phyloP scores from a whole-genome alignment of 2,329 filamentous ascomycete genomes.

The Blastomyces parvus region DNA sequence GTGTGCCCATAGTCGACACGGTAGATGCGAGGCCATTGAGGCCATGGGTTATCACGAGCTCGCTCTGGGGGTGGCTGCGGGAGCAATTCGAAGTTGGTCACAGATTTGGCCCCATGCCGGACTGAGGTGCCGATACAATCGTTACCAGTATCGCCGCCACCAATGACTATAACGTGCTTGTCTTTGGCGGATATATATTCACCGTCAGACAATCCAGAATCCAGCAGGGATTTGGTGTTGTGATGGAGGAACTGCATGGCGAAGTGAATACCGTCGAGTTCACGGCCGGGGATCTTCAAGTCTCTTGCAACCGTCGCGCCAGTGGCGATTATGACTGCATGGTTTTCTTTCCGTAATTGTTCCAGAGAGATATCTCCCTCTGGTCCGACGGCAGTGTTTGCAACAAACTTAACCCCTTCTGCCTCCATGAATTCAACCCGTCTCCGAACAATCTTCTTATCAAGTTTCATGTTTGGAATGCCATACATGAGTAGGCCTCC shows the following conservation, averaged over 20 bases:
- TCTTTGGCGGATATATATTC: constrained; percentile 89
- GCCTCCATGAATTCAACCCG: constrained; percentile 90
- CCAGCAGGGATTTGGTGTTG: constrained; percentile 95
- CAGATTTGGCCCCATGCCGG: constrained; percentile 88
- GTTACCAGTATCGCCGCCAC: constrained; percentile 94
- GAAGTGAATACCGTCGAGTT: constrained; percentile 83
- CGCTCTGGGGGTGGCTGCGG: constrained; percentile 87
- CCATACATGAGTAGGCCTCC: constrained; percentile 96
- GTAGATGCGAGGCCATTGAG: constrained; percentile 96
- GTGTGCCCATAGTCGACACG: constrained; percentile 96
- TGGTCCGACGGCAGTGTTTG: constrained; percentile 67
- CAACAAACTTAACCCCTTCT: constrained; percentile 77
- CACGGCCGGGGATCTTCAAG: constrained; percentile 79
- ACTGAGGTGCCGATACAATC: constrained; percentile 96
- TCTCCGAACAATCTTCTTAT: constrained; percentile 93
- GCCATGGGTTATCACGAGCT: constrained; percentile 92
- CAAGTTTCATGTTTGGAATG: constrained; percentile 98
- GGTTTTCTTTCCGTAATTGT: constrained; percentile 62
- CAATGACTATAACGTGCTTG: constrained; percentile 94
- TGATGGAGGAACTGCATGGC: constrained; percentile 96
- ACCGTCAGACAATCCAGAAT: constrained; percentile 75
- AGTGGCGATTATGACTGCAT: constrained; percentile 83
- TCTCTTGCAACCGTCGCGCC: constrained; percentile 90
- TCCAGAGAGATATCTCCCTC: constrained; percentile 57
- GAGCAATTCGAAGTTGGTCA: constrained; percentile 92